Conservation (phyloP, 257 asterid genomes). For the Gentiana straminea region DNA sequence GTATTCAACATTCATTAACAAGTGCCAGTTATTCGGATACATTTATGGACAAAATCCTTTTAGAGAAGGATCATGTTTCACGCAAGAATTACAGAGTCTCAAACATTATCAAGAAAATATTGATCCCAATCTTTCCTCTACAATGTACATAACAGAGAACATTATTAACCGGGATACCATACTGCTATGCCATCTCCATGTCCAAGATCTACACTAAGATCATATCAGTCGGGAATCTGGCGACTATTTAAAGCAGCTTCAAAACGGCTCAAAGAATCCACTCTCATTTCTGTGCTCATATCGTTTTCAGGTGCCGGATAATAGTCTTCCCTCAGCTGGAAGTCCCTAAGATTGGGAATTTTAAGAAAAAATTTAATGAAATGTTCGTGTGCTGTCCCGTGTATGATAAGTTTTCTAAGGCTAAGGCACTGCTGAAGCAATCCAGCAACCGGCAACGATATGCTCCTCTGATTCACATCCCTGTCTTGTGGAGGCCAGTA, state of each 20-base stretch:
- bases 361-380: conserved; percentile 49
- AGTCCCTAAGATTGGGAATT: conserved; percentile 50
- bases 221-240: conserved; percentile 46
- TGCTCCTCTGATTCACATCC: conserved; percentile 78
- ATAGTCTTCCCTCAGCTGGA: conserved; percentile 84
- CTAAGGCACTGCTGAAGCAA: conserved; percentile 45
- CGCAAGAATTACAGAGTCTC: too few species aligned
- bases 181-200: too few species aligned
- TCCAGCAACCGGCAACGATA: conserved; percentile 79
- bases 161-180: too few species aligned
- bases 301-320: conserved; percentile 94
- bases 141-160: too few species aligned
- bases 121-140: too few species aligned
- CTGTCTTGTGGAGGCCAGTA: conserved; percentile 94
- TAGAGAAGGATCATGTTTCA: too few species aligned
- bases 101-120: too few species aligned
- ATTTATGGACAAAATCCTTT: too few species aligned
- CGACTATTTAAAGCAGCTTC: conserved; percentile 67
- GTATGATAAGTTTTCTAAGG: conserved; percentile 72
- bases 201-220: neutral
- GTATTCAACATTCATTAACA: too few species aligned
- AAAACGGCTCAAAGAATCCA: conserved; percentile 71
- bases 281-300: conserved; percentile 97
- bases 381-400: conserved; percentile 91
- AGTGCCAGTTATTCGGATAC: too few species aligned